Percentiles rank a stretch among this genome's conserved stretches.
Conservation (phyloP, 179 eudicot genomes). For the Amaranthus tricolor region DNA sequence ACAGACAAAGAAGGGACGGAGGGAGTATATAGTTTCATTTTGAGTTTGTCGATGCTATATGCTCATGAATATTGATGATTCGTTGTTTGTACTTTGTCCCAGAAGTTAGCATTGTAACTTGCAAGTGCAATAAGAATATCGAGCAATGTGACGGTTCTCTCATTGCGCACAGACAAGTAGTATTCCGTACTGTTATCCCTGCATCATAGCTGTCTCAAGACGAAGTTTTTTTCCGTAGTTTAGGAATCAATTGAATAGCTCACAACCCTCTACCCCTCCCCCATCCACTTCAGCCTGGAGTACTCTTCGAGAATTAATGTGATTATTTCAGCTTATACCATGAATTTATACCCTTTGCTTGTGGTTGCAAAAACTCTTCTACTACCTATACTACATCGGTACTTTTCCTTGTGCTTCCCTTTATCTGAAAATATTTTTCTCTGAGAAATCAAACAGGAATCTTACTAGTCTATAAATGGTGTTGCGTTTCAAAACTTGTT, state of each 20-base stretch:
- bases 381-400: background rate
- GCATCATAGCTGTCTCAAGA: background rate
- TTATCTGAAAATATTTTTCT: background rate
- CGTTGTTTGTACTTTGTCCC: too few species aligned
- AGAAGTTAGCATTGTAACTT: too few species aligned
- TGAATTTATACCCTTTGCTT: background rate
- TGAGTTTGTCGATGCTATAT: too few species aligned
- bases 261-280: background rate
- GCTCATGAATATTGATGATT: too few species aligned
- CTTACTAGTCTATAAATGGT: background rate
- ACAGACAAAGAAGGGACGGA: too few species aligned
- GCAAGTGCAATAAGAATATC: too few species aligned
- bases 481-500: background rate
- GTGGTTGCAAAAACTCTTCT: constrained; percentile 2
- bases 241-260: background rate
- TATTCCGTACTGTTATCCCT: background rate
- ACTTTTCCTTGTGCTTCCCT: background rate
- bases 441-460: background rate
- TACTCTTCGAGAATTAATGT: background rate
- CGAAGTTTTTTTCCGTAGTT: background rate
- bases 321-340: background rate
- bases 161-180: too few species aligned
- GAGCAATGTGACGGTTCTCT: too few species aligned
- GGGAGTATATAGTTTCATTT: too few species aligned
- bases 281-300: background rate